These are phyloP conservation scores for Hebeloma cylindrosporum DNA, from an alignment of 768 basidiomycete species.

Conservation along the genomic window DNA sequence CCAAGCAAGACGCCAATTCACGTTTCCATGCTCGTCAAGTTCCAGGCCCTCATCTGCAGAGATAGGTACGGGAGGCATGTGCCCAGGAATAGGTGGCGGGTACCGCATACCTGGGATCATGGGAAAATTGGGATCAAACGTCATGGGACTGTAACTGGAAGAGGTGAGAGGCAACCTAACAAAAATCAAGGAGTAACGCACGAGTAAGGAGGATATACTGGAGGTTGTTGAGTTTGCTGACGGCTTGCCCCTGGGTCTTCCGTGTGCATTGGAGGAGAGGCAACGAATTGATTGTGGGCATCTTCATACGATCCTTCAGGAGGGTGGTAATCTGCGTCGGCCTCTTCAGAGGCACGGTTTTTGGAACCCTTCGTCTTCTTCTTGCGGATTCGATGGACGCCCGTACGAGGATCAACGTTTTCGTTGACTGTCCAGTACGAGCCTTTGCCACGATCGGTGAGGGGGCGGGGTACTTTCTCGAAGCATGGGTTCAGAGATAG, in stretches of 20 bases:
- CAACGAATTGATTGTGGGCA: constrained; percentile 55
- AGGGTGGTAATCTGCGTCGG: constrained; percentile 65
- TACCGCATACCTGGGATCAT: constrained; percentile 72
- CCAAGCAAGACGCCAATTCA: constrained; percentile 80
- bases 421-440: constrained; percentile 94
- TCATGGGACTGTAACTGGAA: constrained; percentile 29
- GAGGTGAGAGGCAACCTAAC: constrained; percentile 1
- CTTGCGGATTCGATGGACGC: constrained; percentile 86
- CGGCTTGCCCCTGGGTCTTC: constrained; percentile 64
- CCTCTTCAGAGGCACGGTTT: constrained; percentile 52
- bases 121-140: constrained; percentile 74
- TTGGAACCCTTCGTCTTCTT: constrained; percentile 70
- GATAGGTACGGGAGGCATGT: constrained; percentile 63
- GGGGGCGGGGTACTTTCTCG: constrained; percentile 87
- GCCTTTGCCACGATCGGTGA: constrained; percentile 88
- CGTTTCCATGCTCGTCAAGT: constrained; percentile 74
- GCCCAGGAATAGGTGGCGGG: constrained; percentile 47
- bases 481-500: constrained; percentile 89
- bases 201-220: constrained; percentile 60
- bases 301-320: constrained; percentile 55
- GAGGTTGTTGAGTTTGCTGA: constrained; percentile 37
- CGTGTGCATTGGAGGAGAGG: constrained; percentile 53
- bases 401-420: constrained; percentile 85
- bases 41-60: constrained; percentile 65
- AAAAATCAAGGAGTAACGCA: constrained; percentile 34